Percentiles rank a stretch among this genome's conserved stretches.
Evolutionary conservation across 805 yeast species (phyloP).

Genomic region (Ogataea angusta): DNA sequence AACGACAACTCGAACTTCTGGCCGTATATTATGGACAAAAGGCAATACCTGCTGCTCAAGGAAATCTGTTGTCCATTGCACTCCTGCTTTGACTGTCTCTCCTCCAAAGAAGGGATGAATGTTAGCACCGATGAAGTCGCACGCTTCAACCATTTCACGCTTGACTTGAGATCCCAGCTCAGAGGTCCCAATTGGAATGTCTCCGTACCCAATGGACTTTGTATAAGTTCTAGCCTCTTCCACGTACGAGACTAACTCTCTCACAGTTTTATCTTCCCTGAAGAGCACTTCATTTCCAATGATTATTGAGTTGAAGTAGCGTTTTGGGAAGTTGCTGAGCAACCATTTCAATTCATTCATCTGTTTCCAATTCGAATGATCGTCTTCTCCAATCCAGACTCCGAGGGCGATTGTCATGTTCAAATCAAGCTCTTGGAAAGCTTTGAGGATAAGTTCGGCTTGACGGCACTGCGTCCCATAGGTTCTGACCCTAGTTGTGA

Average conservation of each 20-base stretch:
- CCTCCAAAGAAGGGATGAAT: conserved; percentile 71
- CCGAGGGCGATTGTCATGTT: conserved; percentile 60
- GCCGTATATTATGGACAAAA: conserved; percentile 24
- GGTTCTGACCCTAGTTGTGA: conserved; percentile 55
- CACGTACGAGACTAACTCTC: conserved; percentile 41
- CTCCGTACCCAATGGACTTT: conserved; percentile 31
- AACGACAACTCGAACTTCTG: conserved; percentile 36
- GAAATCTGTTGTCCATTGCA: conserved; percentile 52
- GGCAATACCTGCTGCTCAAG: conserved; percentile 44
- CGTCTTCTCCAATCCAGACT: conserved; percentile 54
- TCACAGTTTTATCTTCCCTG: conserved; percentile 44
- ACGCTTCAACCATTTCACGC: conserved; percentile 35
- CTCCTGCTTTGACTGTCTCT: conserved; percentile 41
- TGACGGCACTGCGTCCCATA: conserved; percentile 65
- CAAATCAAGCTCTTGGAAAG: conserved; percentile 47
- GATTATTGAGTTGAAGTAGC: conserved; percentile 46
- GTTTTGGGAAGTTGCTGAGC: conserved; percentile 41
- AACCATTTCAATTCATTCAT: conserved; percentile 42
- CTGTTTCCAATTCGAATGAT: conserved; percentile 44
- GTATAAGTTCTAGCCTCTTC: conserved; percentile 39
- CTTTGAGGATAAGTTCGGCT: conserved; percentile 47
- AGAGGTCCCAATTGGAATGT: conserved; percentile 58
- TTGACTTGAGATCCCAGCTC: conserved; percentile 52
- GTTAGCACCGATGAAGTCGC: conserved; percentile 62
- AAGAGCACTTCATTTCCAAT: conserved; percentile 65